These are phyloP conservation scores for Xylariales sp. DNA, from an alignment of 2,329 filamentous ascomycete genomes.

Conservation along the genomic window DNA sequence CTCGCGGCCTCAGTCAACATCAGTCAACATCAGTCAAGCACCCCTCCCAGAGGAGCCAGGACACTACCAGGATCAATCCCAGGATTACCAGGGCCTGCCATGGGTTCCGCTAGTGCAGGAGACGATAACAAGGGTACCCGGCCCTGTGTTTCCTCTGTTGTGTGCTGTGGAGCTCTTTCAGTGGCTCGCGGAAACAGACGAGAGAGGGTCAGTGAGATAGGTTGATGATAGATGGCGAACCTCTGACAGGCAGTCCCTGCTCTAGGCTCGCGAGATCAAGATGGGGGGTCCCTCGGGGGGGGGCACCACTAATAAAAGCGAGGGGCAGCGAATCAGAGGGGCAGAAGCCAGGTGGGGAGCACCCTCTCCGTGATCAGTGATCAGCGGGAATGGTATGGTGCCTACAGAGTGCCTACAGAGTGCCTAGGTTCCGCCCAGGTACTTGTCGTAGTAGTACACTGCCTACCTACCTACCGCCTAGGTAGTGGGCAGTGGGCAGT, in stretches of 20 bases:
- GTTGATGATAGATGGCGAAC: conserved; percentile 15
- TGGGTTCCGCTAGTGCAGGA: conserved; percentile 39
- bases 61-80: no score
- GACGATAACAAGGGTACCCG: conserved; percentile 33
- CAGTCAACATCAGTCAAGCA: conserved; percentile 15
- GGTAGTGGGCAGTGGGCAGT: no score
- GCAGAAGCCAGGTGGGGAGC: conserved; percentile 35
- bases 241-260: conserved; percentile 11
- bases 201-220: conserved; percentile 33
- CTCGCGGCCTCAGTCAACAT: conserved; percentile 11
- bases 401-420: neutral
- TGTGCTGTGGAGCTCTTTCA: conserved; percentile 15
- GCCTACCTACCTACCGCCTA: no score
- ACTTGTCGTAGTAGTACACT: conserved; percentile 25
- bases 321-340: conserved; percentile 39
- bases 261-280: conserved; percentile 45
- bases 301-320: conserved; percentile 35
- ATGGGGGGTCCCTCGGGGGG: conserved; percentile 39
- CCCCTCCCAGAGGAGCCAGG: conserved; percentile 25
- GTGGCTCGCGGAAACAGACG: conserved; percentile 30
- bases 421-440: conserved; percentile 1
- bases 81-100: conserved; percentile 36
- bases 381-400: conserved; percentile 31
- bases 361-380: conserved; percentile 48
- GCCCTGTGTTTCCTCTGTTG: conserved; percentile 25